Evolutionary conservation across 805 yeast species (phyloP).

Genomic region (Kazachstania psychrophila): DNA sequence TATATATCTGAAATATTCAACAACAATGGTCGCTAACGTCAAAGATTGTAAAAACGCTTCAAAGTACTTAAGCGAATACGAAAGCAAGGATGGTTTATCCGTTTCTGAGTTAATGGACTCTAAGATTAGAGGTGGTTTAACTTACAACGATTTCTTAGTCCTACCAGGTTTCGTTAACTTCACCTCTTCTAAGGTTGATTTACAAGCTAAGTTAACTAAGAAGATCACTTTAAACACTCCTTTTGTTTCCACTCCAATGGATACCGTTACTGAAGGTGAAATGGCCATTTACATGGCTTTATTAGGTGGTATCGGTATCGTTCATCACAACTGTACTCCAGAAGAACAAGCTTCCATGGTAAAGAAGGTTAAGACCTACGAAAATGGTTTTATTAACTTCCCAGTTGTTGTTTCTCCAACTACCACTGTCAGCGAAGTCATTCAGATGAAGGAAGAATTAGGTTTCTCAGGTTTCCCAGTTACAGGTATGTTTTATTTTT

Average conservation of each 20-base stretch:
- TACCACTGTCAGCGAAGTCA: slow-evolving; percentile 73
- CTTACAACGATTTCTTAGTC: slow-evolving; percentile 92
- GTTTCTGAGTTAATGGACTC: slow-evolving; percentile 85
- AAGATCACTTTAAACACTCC: slow-evolving; percentile 88
- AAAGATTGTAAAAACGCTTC: slow-evolving; percentile 53
- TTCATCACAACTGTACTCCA: slow-evolving; percentile 93
- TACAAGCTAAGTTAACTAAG: slow-evolving; percentile 85
- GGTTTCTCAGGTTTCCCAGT: slow-evolving; percentile 99
- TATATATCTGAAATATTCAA: background rate
- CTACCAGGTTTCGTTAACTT: slow-evolving; percentile 91
- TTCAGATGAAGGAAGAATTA: slow-evolving; percentile 52
- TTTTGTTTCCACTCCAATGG: slow-evolving; percentile 98
- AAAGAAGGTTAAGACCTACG: slow-evolving; percentile 88
- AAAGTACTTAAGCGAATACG: slow-evolving; percentile 54
- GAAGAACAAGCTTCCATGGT: slow-evolving; percentile 99
- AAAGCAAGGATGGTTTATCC: slow-evolving; percentile 75
- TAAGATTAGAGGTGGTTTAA: slow-evolving; percentile 82
- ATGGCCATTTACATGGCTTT: slow-evolving; percentile 99
- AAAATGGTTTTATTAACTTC: slow-evolving; percentile 93
- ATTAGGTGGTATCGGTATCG: slow-evolving; percentile 96
- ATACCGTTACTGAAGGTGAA: slow-evolving; percentile 92
- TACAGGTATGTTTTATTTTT: slow-evolving; percentile 72
- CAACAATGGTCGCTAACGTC: slow-evolving; percentile 14
- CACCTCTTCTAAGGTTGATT: slow-evolving; percentile 65
- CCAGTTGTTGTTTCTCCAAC: slow-evolving; percentile 79